phyloP scores from a whole-genome alignment of 192 early-diverging fungal species.

The Pilaira anomala region DNA sequence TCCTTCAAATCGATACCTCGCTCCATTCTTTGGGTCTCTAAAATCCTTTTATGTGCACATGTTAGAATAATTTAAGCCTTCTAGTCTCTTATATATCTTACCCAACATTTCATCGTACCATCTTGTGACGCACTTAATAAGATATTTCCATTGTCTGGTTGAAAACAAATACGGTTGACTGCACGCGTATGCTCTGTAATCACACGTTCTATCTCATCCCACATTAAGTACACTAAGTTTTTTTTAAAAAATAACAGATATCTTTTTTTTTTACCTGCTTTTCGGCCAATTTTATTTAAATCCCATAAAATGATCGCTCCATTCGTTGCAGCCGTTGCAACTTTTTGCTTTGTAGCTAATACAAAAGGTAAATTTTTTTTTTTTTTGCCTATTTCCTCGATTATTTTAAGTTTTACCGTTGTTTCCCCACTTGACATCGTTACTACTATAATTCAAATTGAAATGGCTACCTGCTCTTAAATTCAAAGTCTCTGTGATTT shows the following conservation, averaged over 20 bases:
- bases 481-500: constrained; percentile 61
- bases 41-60: constrained; percentile 50
- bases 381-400: too few relatives aligned
- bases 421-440: constrained; percentile 82
- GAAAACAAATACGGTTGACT: constrained; percentile 78
- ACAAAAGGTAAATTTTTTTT: neutral
- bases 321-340: constrained; percentile 67
- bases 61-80: too few relatives aligned
- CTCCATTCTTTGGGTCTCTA: constrained; percentile 41
- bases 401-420: constrained; percentile 28
- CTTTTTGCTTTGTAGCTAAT: constrained; percentile 58
- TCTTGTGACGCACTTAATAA: constrained; percentile 80
- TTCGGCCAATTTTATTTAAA: constrained; percentile 42
- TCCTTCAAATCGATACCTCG: constrained; percentile 64
- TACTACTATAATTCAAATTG: constrained; percentile 56
- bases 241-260: neutral
- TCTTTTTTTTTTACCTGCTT: constrained; percentile 38
- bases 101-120: constrained; percentile 74
- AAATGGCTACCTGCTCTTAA: constrained; percentile 56
- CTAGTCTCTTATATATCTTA: constrained; percentile 35
- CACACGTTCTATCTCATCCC: constrained; percentile 45
- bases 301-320: constrained; percentile 78
- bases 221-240: neutral
- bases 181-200: constrained; percentile 69
- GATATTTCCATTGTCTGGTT: constrained; percentile 60